Conservation (phyloP, 2,329 filamentous ascomycete genomes). For the Atkinsonella hypoxylon region DNA sequence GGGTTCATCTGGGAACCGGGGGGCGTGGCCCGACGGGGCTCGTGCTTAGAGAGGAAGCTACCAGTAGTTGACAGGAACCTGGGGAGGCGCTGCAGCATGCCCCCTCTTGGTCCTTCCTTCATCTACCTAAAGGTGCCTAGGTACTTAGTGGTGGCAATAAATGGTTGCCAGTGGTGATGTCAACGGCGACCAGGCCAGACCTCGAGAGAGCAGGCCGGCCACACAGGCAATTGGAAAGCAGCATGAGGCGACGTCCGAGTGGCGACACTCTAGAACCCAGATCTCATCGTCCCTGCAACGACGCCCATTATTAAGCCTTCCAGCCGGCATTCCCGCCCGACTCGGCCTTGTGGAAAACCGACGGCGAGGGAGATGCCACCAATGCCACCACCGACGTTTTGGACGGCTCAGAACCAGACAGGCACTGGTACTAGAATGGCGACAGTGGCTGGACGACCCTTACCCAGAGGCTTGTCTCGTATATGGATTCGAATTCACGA, state of each 20-base stretch:
- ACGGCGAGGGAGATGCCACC: constrained; percentile 1
- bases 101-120: not conserved
- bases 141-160: not conserved
- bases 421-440: too few relatives aligned
- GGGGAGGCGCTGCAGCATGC: not conserved
- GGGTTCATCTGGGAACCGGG: not conserved
- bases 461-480: too few relatives aligned
- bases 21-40: not conserved
- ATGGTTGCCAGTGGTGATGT: not conserved
- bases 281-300: not conserved
- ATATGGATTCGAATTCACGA: too few relatives aligned
- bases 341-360: not conserved
- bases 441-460: too few relatives aligned
- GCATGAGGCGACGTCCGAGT: not conserved
- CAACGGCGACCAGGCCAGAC: not conserved
- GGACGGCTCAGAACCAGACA: too few relatives aligned
- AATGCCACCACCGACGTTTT: not conserved
- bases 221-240: not conserved
- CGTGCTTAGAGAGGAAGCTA: not conserved
- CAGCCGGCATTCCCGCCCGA: constrained; percentile 1
- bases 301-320: not conserved
- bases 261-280: too few relatives aligned
- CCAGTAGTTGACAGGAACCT: not conserved
- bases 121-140: too few relatives aligned
- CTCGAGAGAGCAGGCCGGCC: too few relatives aligned